Percentiles rank a stretch among this genome's conserved stretches.
Evolutionary conservation across 2,329 filamentous ascomycete species (phyloP).

Genomic region (Chaetothyriales sp.): DNA sequence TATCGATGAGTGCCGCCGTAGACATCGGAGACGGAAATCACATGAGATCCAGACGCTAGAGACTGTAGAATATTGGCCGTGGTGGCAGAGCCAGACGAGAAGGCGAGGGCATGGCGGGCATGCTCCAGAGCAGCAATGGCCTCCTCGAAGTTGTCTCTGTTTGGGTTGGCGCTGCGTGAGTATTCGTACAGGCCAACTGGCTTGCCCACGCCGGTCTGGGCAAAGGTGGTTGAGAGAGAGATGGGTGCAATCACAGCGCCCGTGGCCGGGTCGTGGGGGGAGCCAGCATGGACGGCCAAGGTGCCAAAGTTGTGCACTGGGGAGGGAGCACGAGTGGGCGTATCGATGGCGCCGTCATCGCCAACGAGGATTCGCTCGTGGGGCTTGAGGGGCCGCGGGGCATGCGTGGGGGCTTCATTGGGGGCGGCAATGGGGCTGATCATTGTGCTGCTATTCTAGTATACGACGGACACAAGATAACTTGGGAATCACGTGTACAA

Average conservation of each 20-base stretch:
- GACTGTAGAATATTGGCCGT: slow-evolving; percentile 89
- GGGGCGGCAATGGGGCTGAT: not conserved
- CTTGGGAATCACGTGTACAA: not conserved
- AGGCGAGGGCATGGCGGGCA: slow-evolving; percentile 82
- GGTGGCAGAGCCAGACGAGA: slow-evolving; percentile 83
- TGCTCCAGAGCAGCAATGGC: slow-evolving; percentile 86
- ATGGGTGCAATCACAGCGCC: slow-evolving; percentile 95
- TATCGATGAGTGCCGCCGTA: slow-evolving; percentile 97
- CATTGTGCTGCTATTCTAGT: not conserved
- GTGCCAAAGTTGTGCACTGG: slow-evolving; percentile 77
- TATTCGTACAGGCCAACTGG: slow-evolving; percentile 88
- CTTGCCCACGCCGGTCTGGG: slow-evolving; percentile 74
- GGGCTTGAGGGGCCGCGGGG: slow-evolving; percentile 13
- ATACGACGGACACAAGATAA: not conserved
- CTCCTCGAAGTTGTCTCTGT: slow-evolving; percentile 84
- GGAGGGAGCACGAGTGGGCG: slow-evolving; percentile 56
- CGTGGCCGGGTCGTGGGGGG: slow-evolving; percentile 76
- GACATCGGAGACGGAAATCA: slow-evolving; percentile 91
- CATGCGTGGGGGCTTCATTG: not conserved
- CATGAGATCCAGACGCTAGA: slow-evolving; percentile 76
- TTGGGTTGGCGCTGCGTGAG: slow-evolving; percentile 83
- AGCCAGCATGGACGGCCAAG: slow-evolving; percentile 82
- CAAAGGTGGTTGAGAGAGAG: slow-evolving; percentile 89
- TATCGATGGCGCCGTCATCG: slow-evolving; percentile 46
- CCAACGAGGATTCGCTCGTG: slow-evolving; percentile 19